Evolutionary conservation across 345 rosid species (phyloP), one percentile per base, ranked within the genome.

Genomic region (Combretum micranthum): DNA sequence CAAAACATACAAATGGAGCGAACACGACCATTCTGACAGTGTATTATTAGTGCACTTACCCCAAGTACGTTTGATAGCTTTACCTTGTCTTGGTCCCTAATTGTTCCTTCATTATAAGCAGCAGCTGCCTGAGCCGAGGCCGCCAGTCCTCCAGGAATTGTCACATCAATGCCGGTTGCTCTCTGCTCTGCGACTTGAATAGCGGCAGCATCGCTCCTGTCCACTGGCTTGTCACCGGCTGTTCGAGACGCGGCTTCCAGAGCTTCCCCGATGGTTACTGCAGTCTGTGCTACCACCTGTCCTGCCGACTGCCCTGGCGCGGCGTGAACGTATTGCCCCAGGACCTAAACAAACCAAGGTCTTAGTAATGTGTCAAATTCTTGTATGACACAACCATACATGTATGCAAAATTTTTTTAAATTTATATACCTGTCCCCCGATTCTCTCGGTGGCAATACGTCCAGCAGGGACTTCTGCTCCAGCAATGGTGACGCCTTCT

Each of bases 51-150:
- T 32, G 1, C 20, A 8, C 15, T 16, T 60, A 62, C 75, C 64
- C 25, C 20, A 50, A 71, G 57, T n/a, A 71, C 54, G 18, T 64
- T 62, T n/a, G 23, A 42, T 20, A 70, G 52, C 59, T 64, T 64
- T n/a, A 55, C 56, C 69, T 64, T 70, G 56, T 55, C 69, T 7
- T 22, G 55, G 1, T 63, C 61, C 37, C 66, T 17, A 18, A 32
- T 48, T 42, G 52, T 42, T 15, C 50, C 55, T 15, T 65, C 58
- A 44, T 67, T 72, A 45, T 58, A 59, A 20, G 72, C 68, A 0
- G 66, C 72, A 2, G 72, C 72, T 6, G 63, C 63, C 53, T 72
- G 72, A 49, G 72, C 69, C 15, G 76, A 53, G 11, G 72, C 65
- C 1, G 63, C 69, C 47, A 42, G 4, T 4, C 72, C 76, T 1